phyloP scores from a whole-genome alignment of 2,329 filamentous ascomycete species.

The Microdochium bolleyi region DNA sequence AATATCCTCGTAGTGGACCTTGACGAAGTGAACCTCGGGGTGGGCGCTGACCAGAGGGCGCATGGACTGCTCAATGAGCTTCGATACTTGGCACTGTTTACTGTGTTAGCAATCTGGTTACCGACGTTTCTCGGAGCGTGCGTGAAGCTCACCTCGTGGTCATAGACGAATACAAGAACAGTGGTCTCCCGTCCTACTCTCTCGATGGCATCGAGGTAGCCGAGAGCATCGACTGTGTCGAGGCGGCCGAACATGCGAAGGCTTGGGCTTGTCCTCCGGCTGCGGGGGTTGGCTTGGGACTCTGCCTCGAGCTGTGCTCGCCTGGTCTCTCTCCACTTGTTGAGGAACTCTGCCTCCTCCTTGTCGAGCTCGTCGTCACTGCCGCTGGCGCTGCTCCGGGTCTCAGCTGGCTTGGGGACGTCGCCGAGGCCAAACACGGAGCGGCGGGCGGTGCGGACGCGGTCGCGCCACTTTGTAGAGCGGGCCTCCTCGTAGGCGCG shows the following conservation, averaged over 20 bases:
- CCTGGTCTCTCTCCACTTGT: constrained; percentile 75
- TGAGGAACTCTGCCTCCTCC: constrained; percentile 75
- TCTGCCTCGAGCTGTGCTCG: constrained; percentile 68
- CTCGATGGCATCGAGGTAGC: constrained; percentile 94
- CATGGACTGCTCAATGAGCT: constrained; percentile 72
- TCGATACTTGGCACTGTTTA: constrained; percentile 66
- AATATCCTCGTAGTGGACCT: constrained; percentile 83
- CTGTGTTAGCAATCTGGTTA: constrained; percentile 16
- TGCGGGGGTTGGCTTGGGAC: constrained; percentile 45
- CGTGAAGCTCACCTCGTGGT: constrained; percentile 60
- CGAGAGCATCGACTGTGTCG: constrained; percentile 78
- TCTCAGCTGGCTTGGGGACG: constrained; percentile 15
- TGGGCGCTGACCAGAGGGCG: constrained; percentile 65
- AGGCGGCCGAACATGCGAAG: constrained; percentile 71
- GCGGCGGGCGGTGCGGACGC: constrained; percentile 42
- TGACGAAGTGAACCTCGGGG: constrained; percentile 74
- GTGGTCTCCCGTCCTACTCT: constrained; percentile 73
- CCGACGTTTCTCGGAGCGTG: background rate
- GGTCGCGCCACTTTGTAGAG: constrained; percentile 44
- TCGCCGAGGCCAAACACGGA: constrained; percentile 45
- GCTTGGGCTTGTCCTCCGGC: constrained; percentile 66
- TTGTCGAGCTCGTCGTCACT: constrained; percentile 42
- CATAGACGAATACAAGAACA: constrained; percentile 91
- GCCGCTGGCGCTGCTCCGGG: constrained; percentile 30
- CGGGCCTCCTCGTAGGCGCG: constrained; percentile 65